Percentiles rank a stretch among this genome's conserved stretches.
phyloP scores from a whole-genome alignment of 2,329 filamentous ascomycete genomes.

The Fusarium penzigii region DNA sequence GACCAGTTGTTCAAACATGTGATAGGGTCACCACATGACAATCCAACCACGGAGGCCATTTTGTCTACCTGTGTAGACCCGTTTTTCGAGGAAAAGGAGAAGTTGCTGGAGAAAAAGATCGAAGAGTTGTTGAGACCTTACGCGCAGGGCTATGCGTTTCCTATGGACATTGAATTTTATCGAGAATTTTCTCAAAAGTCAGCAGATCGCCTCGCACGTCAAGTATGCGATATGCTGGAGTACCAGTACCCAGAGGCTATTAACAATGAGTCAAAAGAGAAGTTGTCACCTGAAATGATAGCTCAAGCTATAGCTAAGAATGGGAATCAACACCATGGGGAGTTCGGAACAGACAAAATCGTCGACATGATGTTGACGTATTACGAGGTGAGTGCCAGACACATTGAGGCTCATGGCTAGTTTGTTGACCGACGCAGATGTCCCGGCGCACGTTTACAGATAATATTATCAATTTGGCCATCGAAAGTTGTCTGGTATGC shows the following conservation, averaged over 20 bases:
- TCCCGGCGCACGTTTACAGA: slow-evolving; percentile 26
- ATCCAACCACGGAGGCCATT: slow-evolving; percentile 23
- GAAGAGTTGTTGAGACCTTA: slow-evolving; percentile 43
- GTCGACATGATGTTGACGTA: slow-evolving; percentile 48
- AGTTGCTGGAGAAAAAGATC: slow-evolving; percentile 35
- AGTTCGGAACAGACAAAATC: slow-evolving; percentile 40
- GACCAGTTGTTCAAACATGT: slow-evolving; percentile 38
- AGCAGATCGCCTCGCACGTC: slow-evolving; percentile 8
- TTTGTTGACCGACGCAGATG: not conserved
- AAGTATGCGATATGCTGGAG: slow-evolving; percentile 11
- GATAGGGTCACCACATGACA: slow-evolving; percentile 17
- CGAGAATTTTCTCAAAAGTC: slow-evolving; percentile 3
- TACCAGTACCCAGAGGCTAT: slow-evolving; percentile 25
- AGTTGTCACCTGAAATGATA: slow-evolving; percentile 5
- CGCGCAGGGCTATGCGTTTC: slow-evolving; percentile 28
- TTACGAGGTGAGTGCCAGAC: slow-evolving; percentile 39
- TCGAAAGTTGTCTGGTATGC: slow-evolving; percentile 49
- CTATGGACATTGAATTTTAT: slow-evolving; percentile 35
- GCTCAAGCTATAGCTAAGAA: slow-evolving; percentile 3
- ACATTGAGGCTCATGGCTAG: too few species aligned
- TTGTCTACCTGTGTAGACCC: slow-evolving; percentile 27
- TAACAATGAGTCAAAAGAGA: not conserved
- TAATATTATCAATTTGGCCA: slow-evolving; percentile 49
- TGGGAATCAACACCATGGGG: slow-evolving; percentile 17
- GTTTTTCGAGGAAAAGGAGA: slow-evolving; percentile 37